These are phyloP conservation scores for Malus sieversii DNA, from an alignment of 306 rosid genomes.

Conservation along the genomic window DNA sequence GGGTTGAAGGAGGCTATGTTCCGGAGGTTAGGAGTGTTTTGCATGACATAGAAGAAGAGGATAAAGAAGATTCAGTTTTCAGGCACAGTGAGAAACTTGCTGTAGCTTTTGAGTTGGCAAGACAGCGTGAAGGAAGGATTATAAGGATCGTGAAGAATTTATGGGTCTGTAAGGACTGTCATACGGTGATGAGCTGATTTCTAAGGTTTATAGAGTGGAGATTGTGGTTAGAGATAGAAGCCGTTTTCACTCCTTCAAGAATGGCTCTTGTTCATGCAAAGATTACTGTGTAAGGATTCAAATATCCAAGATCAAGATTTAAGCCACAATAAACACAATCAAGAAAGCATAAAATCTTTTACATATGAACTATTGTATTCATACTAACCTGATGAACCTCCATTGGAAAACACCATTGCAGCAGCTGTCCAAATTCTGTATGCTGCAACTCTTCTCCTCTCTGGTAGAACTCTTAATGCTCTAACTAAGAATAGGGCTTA, in stretches of 20 bases:
- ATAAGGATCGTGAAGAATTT: slow-evolving; percentile 76
- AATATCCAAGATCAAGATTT: too few species aligned
- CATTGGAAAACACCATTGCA: too few species aligned
- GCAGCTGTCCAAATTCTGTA: too few species aligned
- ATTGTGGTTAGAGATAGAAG: slow-evolving; percentile 74
- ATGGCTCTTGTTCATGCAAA: slow-evolving; percentile 68
- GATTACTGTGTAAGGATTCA: too few species aligned
- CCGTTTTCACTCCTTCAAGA: slow-evolving; percentile 70
- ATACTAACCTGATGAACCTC: too few species aligned
- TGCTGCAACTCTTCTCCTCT: too few species aligned
- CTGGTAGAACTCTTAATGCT: too few species aligned
- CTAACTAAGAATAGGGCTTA: too few species aligned
- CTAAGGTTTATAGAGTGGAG: slow-evolving; percentile 58
- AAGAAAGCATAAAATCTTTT: too few species aligned
- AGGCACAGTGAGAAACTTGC: slow-evolving; percentile 88
- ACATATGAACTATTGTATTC: too few species aligned
- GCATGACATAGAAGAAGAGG: slow-evolving; percentile 86
- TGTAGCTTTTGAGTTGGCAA: slow-evolving; percentile 70
- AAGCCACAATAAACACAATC: too few species aligned
- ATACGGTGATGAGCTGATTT: slow-evolving; percentile 70
- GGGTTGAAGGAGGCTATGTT: slow-evolving; percentile 48
- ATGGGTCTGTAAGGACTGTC: slow-evolving; percentile 76
- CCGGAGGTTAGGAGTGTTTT: slow-evolving; percentile 56
- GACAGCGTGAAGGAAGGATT: slow-evolving; percentile 39
- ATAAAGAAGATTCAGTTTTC: slow-evolving; percentile 66